Conservation (phyloP, 2,329 filamentous ascomycete genomes). For the Penicillium sp. region DNA sequence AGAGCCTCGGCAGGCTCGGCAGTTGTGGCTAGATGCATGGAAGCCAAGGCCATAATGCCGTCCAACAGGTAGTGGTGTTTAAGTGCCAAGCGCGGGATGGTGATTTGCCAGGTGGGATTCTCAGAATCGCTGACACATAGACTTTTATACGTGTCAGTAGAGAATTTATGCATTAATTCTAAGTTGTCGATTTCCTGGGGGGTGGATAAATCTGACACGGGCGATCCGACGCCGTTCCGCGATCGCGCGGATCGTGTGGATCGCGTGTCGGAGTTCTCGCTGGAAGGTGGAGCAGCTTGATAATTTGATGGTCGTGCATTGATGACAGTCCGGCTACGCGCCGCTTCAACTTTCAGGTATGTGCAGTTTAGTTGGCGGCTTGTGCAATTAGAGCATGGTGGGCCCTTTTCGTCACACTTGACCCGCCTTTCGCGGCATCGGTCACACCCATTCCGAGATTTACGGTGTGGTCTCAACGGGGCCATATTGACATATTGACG, state of each 20-base stretch:
- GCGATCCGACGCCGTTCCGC: slow-evolving; percentile 12
- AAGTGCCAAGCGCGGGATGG: slow-evolving; percentile 41
- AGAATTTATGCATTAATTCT: slow-evolving; percentile 55
- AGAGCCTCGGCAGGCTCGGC: slow-evolving; percentile 28
- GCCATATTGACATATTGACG: slow-evolving; percentile 27
- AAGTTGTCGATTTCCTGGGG: slow-evolving; percentile 40
- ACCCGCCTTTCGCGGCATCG: slow-evolving; percentile 44
- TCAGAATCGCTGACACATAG: slow-evolving; percentile 35
- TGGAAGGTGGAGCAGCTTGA: background rate
- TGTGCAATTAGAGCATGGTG: slow-evolving; percentile 40
- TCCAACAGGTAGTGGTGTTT: slow-evolving; percentile 44
- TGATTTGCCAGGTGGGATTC: slow-evolving; percentile 40
- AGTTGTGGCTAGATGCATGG: slow-evolving; percentile 41
- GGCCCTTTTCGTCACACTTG: slow-evolving; percentile 44
- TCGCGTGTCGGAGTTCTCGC: background rate
- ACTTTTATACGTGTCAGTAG: slow-evolving; percentile 47
- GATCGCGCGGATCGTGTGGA: slow-evolving; percentile 9
- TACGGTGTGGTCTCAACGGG: slow-evolving; percentile 41
- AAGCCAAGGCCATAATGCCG: slow-evolving; percentile 41
- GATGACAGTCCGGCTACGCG: background rate
- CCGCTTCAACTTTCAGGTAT: slow-evolving; percentile 24
- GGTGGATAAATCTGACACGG: slow-evolving; percentile 12
- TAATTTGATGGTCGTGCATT: slow-evolving; percentile 1
- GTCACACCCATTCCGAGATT: slow-evolving; percentile 44
- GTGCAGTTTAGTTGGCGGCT: slow-evolving; percentile 36